Conservation (phyloP, 768 basidiomycete species). For the Lactarius indigo region DNA sequence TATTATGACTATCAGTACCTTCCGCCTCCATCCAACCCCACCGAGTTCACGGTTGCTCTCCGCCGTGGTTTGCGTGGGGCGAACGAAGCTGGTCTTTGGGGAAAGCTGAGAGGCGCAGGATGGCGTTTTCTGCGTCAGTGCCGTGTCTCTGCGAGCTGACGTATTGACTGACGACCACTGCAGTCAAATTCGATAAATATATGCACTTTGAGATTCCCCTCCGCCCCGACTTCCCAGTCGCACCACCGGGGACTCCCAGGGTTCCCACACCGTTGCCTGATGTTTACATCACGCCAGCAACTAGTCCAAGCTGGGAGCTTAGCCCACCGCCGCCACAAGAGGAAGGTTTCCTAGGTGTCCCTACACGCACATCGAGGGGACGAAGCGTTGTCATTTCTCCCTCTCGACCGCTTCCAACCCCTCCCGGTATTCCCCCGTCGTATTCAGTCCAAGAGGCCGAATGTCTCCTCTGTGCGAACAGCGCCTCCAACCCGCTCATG, state of each 20-base stretch:
- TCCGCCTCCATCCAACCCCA: conserved; percentile 5
- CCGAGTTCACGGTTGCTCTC: conserved; percentile 5
- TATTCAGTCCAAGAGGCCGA: background rate
- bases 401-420: conserved; percentile 12
- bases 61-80: conserved; percentile 6
- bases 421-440: background rate
- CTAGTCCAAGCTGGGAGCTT: background rate
- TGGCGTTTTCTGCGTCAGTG: conserved; percentile 15
- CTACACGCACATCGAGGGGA: background rate
- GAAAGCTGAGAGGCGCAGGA: conserved; percentile 3
- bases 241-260: conserved; percentile 2
- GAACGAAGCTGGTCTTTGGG: conserved; percentile 1
- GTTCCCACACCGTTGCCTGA: background rate
- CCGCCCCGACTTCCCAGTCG: conserved; percentile 17
- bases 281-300: background rate
- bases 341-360: conserved; percentile 15
- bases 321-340: conserved; percentile 2
- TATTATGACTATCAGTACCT: conserved; percentile 1
- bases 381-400: background rate
- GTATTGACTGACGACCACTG: background rate
- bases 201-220: background rate
- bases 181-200: background rate
- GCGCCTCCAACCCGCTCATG: background rate
- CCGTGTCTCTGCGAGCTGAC: background rate
- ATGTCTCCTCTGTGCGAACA: conserved; percentile 1